These are phyloP conservation scores for Heimioporus sp. DNA, from an alignment of 768 basidiomycete species.

Conservation along the genomic window DNA sequence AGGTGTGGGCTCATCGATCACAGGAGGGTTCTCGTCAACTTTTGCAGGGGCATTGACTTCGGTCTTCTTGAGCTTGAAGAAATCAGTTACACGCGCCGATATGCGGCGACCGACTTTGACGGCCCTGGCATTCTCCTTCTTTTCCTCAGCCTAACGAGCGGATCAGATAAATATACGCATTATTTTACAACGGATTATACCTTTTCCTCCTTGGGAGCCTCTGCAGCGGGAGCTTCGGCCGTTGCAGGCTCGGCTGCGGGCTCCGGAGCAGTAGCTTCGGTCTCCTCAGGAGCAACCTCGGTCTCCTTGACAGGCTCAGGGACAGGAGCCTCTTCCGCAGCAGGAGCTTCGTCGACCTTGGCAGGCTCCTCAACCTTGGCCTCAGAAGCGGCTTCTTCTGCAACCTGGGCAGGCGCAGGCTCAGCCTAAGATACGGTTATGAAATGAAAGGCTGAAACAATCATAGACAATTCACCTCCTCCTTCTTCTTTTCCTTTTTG, in stretches of 20 bases:
- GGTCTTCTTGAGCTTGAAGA: conserved; percentile 74
- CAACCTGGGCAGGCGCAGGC: conserved; percentile 27
- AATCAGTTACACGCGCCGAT: conserved; percentile 76
- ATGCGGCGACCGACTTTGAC: conserved; percentile 78
- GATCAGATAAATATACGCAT: neutral
- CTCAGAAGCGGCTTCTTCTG: conserved; percentile 35
- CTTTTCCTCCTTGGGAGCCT: conserved; percentile 58
- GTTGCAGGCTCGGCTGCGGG: conserved; percentile 29
- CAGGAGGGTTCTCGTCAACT: conserved; percentile 87
- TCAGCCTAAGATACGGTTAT: conserved; percentile 26
- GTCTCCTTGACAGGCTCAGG: conserved; percentile 71
- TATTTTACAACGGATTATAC: conserved; percentile 26
- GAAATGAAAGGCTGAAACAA: neutral
- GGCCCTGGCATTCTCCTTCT: conserved; percentile 51
- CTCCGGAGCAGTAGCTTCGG: conserved; percentile 26
- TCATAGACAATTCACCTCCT: conserved; percentile 40
- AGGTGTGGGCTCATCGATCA: conserved; percentile 79
- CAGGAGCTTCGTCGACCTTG: conserved; percentile 43
- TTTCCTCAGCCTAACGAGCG: conserved; percentile 38
- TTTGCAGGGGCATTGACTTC: conserved; percentile 70
- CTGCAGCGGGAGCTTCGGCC: conserved; percentile 36
- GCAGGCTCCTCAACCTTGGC: conserved; percentile 30
- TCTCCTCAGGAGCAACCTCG: conserved; percentile 37
- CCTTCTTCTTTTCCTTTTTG: conserved; percentile 83
- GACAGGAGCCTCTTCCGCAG: conserved; percentile 30